phyloP scores from a whole-genome alignment of 495 filamentous ascomycete species.

The Platismatia glauca region DNA sequence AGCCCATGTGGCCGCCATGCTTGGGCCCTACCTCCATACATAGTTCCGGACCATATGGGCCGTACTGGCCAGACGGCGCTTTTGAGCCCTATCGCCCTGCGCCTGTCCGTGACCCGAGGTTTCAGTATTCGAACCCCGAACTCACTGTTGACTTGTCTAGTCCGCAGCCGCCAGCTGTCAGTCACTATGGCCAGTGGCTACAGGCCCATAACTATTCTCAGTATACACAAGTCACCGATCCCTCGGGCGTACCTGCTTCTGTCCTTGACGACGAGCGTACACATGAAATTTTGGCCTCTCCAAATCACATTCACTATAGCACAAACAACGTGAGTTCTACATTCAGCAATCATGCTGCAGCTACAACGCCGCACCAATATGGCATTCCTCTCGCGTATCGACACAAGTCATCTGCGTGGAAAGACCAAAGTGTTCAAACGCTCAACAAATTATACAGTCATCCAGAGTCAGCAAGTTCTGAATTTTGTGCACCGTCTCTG shows the following conservation, averaged over 20 bases:
- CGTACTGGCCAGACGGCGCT: constrained; percentile 70
- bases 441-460: constrained; percentile 1
- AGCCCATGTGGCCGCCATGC: constrained; percentile 60
- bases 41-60: constrained; percentile 60
- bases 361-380: constrained; percentile 7
- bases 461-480: not conserved
- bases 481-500: not conserved
- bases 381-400: constrained; percentile 14
- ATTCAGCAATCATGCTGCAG: not conserved
- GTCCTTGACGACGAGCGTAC: not conserved
- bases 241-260: not conserved
- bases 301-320: not conserved
- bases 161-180: constrained; percentile 4
- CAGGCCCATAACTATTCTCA: constrained; percentile 9
- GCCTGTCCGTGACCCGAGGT: constrained; percentile 53
- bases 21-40: constrained; percentile 67
- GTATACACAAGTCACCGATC: constrained; percentile 2
- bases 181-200: constrained; percentile 11
- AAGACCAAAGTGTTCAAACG: constrained; percentile 10
- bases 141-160: constrained; percentile 4
- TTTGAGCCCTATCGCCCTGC: constrained; percentile 68
- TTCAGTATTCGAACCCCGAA: constrained; percentile 19
- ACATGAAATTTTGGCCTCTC: not conserved
- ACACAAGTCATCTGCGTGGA: constrained; percentile 12
- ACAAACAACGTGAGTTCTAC: not conserved